These are phyloP conservation scores for Plectosphaerella cucumerina DNA, from an alignment of 2,329 filamentous ascomycete genomes.

Conservation along the genomic window DNA sequence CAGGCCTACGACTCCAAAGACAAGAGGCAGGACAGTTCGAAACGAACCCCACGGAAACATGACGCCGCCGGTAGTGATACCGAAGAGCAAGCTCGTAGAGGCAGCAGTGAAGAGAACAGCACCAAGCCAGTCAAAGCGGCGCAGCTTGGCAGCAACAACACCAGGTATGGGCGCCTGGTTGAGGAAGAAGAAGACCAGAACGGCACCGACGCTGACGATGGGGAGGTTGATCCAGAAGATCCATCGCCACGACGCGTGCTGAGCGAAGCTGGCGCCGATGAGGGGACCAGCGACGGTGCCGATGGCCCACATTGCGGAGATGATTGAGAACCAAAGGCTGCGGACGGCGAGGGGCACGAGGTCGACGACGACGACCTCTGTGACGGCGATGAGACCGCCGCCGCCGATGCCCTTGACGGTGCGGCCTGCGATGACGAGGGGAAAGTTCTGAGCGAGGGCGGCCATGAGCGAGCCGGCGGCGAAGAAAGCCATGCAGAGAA, in stretches of 20 bases:
- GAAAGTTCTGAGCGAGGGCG: constrained; percentile 24
- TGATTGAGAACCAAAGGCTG: constrained; percentile 32
- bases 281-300: constrained; percentile 50
- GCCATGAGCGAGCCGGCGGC: constrained; percentile 34
- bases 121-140: constrained; percentile 60
- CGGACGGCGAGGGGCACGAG: constrained; percentile 37
- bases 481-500: constrained; percentile 26
- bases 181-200: constrained; percentile 46
- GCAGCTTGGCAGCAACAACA: constrained; percentile 14
- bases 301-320: constrained; percentile 47
- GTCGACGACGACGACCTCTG: constrained; percentile 41
- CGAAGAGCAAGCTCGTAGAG: constrained; percentile 55
- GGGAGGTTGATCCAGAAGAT: constrained; percentile 64
- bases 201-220: constrained; percentile 43
- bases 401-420: constrained; percentile 47
- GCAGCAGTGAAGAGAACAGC: constrained; percentile 56
- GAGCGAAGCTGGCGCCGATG: constrained; percentile 49
- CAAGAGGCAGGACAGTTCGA: constrained; percentile 57
- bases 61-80: constrained; percentile 61
- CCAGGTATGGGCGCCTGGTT: constrained; percentile 16
- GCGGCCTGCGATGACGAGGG: constrained; percentile 40
- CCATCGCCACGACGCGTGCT: constrained; percentile 54
- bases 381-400: constrained; percentile 43
- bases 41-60: constrained; percentile 62
- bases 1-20: constrained; percentile 49